Percentiles rank a stretch among this genome's conserved stretches.
These are phyloP conservation scores for Ceratobasidium sp. DNA, from an alignment of 1,284 basidiomycete species.

Conservation along the genomic window DNA sequence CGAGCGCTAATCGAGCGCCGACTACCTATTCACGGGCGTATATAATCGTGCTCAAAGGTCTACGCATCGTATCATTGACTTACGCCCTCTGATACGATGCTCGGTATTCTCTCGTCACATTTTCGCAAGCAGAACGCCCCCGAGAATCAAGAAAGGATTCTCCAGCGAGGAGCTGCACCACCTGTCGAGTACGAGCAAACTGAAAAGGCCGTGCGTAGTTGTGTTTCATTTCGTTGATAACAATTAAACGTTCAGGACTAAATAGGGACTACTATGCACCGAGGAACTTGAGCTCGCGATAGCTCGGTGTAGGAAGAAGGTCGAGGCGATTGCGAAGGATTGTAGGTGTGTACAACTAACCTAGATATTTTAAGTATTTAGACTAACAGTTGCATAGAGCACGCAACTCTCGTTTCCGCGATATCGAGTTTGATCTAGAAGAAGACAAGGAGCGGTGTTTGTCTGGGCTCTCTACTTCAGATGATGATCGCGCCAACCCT, in stretches of 20 bases:
- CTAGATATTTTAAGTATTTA: not conserved
- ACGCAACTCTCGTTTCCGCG: slow-evolving; percentile 55
- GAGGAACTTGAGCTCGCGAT: slow-evolving; percentile 45
- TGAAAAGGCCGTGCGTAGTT: slow-evolving; percentile 19
- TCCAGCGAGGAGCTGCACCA: slow-evolving; percentile 14
- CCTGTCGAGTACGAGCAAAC: slow-evolving; percentile 17
- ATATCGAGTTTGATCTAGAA: slow-evolving; percentile 67
- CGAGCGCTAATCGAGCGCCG: not conserved
- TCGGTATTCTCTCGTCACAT: slow-evolving; percentile 18
- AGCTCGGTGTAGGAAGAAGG: slow-evolving; percentile 39
- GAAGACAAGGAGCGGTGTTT: slow-evolving; percentile 62
- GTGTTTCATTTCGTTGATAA: not conserved
- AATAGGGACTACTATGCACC: slow-evolving; percentile 34
- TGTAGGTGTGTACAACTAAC: slow-evolving; percentile 18
- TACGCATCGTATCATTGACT: not conserved
- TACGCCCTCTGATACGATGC: not conserved
- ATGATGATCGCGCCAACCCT: slow-evolving; percentile 46
- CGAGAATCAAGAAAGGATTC: not conserved
- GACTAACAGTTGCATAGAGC: not conserved
- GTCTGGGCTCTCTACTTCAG: slow-evolving; percentile 55
- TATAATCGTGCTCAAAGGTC: not conserved
- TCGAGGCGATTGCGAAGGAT: slow-evolving; percentile 45
- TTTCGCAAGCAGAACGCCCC: slow-evolving; percentile 31
- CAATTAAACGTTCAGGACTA: not conserved
- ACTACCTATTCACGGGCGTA: not conserved